Evolutionary conservation across 495 filamentous ascomycete genomes (phyloP).

Genomic region (Lasiosphaeria ovina): DNA sequence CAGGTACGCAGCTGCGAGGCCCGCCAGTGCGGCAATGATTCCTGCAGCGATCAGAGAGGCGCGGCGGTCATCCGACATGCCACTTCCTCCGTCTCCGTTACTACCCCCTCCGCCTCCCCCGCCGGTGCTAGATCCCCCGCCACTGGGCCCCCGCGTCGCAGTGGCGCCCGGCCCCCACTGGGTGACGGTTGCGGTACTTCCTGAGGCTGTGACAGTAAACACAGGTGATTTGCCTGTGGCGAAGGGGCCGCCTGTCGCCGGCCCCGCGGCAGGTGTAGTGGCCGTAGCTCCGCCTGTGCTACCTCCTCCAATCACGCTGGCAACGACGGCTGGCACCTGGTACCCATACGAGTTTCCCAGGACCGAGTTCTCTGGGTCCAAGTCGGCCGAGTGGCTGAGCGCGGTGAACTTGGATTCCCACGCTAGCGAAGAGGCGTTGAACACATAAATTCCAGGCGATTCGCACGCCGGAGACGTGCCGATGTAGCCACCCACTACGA

Average conservation of each 20-base stretch:
- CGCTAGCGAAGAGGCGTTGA: conserved; percentile 57
- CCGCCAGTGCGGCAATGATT: conserved; percentile 59
- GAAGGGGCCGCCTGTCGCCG: conserved; percentile 64
- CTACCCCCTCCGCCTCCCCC: not conserved
- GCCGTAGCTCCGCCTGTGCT: conserved; percentile 62
- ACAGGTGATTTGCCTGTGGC: conserved; percentile 63
- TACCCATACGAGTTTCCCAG: conserved; percentile 62
- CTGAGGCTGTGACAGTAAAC: conserved; percentile 62
- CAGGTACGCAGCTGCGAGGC: conserved; percentile 58
- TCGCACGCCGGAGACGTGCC: conserved; percentile 62
- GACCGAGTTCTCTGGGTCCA: conserved; percentile 42
- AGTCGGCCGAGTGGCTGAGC: conserved; percentile 31
- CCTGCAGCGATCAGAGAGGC: conserved; percentile 62
- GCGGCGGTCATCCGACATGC: conserved; percentile 38
- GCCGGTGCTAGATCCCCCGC: conserved; percentile 18
- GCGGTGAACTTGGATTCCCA: conserved; percentile 63
- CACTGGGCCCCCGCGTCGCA: conserved; percentile 5
- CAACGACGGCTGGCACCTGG: conserved; percentile 58
- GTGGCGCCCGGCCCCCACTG: conserved; percentile 34
- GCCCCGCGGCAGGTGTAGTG: conserved; percentile 58
- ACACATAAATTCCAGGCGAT: conserved; percentile 66
- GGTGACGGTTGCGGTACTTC: conserved; percentile 55
- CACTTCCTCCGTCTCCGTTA: not conserved
- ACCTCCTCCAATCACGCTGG: conserved; percentile 62
- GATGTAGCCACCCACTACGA: conserved; percentile 71